Conservation (phyloP, 2,329 filamentous ascomycete genomes). For the Pseudogymnoascus sp. region DNA sequence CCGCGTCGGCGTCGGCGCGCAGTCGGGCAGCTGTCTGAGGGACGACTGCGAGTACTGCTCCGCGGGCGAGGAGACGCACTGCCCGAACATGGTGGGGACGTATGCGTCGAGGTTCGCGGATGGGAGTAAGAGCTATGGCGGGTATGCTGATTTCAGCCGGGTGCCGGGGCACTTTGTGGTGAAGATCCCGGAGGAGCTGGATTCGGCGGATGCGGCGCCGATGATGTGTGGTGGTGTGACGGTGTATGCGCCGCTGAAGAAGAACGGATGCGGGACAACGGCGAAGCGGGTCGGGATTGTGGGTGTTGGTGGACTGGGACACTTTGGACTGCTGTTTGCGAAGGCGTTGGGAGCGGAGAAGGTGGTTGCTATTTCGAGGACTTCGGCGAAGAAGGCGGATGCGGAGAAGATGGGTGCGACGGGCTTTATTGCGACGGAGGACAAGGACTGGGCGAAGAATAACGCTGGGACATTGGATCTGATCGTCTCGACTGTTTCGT, state of each 20-base stretch:
- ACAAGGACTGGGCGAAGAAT: constrained; percentile 47
- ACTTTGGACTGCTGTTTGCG: constrained; percentile 63
- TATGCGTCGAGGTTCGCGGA: constrained; percentile 19
- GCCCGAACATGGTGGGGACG: constrained; percentile 17
- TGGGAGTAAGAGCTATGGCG: constrained; percentile 9
- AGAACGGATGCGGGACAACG: constrained; percentile 51
- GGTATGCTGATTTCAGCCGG: constrained; percentile 32
- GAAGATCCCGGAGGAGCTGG: constrained; percentile 42
- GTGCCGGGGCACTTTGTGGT: constrained; percentile 48
- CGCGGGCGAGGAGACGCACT: constrained; percentile 21
- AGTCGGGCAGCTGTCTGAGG: constrained; percentile 34
- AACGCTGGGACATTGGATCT: constrained; percentile 43
- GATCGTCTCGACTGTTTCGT: constrained; percentile 48
- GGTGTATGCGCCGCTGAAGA: constrained; percentile 57
- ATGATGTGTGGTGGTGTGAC: constrained; percentile 72
- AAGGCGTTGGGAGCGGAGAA: constrained; percentile 58
- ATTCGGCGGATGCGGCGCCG: constrained; percentile 46
- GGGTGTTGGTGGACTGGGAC: constrained; percentile 63
- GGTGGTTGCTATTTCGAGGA: constrained; percentile 53
- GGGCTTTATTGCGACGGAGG: constrained; percentile 39
- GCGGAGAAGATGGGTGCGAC: constrained; percentile 52
- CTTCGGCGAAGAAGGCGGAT: constrained; percentile 46
- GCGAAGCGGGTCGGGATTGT: constrained; percentile 62
- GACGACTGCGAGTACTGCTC: constrained; percentile 22
- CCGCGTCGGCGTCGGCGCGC: constrained; percentile 41